phyloP scores from a whole-genome alignment of 2,329 filamentous ascomycete species.

The Penicillium sp. region DNA sequence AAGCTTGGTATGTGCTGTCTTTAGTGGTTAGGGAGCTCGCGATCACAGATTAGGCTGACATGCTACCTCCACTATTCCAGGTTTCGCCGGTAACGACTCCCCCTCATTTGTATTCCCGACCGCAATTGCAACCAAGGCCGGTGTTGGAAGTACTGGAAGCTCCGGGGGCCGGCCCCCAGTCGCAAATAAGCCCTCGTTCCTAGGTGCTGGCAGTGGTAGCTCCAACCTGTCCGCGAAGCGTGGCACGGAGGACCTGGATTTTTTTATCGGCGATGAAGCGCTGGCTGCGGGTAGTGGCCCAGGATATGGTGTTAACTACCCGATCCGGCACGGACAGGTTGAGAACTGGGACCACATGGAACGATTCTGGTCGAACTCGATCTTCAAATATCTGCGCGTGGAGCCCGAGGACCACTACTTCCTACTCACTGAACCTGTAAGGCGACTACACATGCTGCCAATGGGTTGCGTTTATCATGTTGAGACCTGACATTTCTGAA shows the following conservation, averaged over 20 bases:
- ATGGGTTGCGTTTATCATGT: background rate
- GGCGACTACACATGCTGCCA: constrained; percentile 29
- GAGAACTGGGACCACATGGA: constrained; percentile 99
- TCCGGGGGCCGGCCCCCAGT: constrained; percentile 86
- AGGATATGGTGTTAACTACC: constrained; percentile 95
- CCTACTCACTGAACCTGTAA: constrained; percentile 91
- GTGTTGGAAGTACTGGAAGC: constrained; percentile 64
- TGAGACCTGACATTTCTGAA: constrained; percentile 8
- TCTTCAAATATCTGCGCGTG: constrained; percentile 98
- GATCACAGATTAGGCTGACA: constrained; percentile 37
- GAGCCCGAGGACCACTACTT: constrained; percentile 99
- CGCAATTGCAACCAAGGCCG: constrained; percentile 91
- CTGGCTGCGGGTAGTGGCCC: constrained; percentile 79
- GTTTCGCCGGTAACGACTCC: constrained; percentile 98
- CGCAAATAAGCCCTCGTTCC: constrained; percentile 90
- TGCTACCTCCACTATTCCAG: constrained; percentile 49
- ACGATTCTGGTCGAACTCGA: constrained; percentile 99
- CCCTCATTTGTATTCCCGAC: constrained; percentile 99
- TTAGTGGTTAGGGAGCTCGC: constrained; percentile 12
- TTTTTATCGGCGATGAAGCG: constrained; percentile 98
- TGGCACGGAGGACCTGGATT: constrained; percentile 95
- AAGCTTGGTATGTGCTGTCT: constrained; percentile 75
- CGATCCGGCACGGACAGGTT: constrained; percentile 95
- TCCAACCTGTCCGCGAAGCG: constrained; percentile 87
- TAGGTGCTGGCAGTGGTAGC: constrained; percentile 80